A percentile compares a stretch with the other conserved stretches of the same genome.
Conservation (phyloP, 225 moss, liverwort and hornwort species). For the Pseudoscleropodium purum region DNA sequence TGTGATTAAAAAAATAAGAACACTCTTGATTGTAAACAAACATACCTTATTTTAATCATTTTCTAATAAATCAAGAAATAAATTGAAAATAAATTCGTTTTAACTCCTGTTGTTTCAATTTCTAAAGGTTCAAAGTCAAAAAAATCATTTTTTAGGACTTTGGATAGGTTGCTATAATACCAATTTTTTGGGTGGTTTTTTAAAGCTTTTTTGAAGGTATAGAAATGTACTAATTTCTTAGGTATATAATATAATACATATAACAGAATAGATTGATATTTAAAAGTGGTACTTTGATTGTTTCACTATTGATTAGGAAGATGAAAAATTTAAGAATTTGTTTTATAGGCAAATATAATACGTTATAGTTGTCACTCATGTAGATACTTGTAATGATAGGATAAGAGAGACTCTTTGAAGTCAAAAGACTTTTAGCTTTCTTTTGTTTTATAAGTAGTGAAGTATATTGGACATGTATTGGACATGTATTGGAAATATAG, state of each 20-base stretch:
- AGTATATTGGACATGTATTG: not conserved
- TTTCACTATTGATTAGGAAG: not conserved
- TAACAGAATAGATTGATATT: not conserved
- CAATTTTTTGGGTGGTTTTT: not conserved
- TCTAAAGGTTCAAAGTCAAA: not conserved
- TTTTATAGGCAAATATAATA: not conserved
- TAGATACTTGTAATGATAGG: too few species aligned
- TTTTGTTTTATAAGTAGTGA: not conserved
- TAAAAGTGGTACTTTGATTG: not conserved
- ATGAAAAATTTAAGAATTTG: not conserved
- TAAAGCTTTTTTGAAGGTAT: not conserved
- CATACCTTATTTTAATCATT: too few species aligned
- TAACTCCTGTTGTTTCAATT: not conserved
- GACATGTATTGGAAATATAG: not conserved
- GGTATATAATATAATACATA: too few species aligned
- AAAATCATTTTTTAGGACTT: not conserved
- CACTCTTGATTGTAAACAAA: not conserved
- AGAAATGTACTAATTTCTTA: not conserved
- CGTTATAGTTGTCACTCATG: too few species aligned
- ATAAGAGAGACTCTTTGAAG: not conserved
- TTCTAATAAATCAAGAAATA: not conserved
- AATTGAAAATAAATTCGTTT: not conserved
- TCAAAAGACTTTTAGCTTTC: not conserved
- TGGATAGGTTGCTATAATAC: not conserved
- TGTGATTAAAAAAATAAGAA: not conserved